phyloP scores from a whole-genome alignment of 192 early-diverging fungal genomes.

The Backusella luteola region DNA sequence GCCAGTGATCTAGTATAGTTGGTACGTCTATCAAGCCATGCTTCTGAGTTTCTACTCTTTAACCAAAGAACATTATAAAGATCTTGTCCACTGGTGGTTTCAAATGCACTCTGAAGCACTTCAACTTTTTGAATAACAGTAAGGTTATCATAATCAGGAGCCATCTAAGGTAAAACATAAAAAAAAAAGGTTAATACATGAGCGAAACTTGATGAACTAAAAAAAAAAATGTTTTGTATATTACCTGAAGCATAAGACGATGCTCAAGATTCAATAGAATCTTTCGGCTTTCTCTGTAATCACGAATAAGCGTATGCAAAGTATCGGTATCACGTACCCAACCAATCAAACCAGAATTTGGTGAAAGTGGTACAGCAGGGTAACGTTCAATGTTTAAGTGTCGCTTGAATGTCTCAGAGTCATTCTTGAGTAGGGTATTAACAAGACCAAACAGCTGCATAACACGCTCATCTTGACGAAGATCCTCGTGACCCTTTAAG shows the following conservation, averaged over 20 bases:
- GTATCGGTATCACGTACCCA: conserved; percentile 92
- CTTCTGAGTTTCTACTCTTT: conserved; percentile 93
- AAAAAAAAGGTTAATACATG: neutral
- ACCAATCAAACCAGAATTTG: conserved; percentile 92
- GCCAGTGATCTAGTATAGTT: conserved; percentile 95
- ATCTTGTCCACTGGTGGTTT: conserved; percentile 90
- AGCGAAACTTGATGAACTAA: neutral
- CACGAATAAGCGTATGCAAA: conserved; percentile 79
- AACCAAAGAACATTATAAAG: conserved; percentile 92
- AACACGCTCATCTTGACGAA: conserved; percentile 97
- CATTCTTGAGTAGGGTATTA: conserved; percentile 80
- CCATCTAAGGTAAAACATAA: conserved; percentile 67
- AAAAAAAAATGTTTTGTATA: neutral
- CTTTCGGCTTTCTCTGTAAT: conserved; percentile 81
- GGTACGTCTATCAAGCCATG: conserved; percentile 92
- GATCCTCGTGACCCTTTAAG: conserved; percentile 96
- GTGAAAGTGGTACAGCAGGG: conserved; percentile 91
- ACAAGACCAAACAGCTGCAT: conserved; percentile 99
- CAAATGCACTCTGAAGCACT: conserved; percentile 91
- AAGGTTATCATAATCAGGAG: conserved; percentile 87
- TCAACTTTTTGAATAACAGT: conserved; percentile 89
- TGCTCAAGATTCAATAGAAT: conserved; percentile 90
- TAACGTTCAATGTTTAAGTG: conserved; percentile 90
- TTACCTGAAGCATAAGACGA: conserved; percentile 78
- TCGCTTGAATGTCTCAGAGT: conserved; percentile 86